Percentiles rank a stretch among this genome's conserved stretches.
Conservation (phyloP, 2,329 filamentous ascomycete species). For the Penicillium concentricum region DNA sequence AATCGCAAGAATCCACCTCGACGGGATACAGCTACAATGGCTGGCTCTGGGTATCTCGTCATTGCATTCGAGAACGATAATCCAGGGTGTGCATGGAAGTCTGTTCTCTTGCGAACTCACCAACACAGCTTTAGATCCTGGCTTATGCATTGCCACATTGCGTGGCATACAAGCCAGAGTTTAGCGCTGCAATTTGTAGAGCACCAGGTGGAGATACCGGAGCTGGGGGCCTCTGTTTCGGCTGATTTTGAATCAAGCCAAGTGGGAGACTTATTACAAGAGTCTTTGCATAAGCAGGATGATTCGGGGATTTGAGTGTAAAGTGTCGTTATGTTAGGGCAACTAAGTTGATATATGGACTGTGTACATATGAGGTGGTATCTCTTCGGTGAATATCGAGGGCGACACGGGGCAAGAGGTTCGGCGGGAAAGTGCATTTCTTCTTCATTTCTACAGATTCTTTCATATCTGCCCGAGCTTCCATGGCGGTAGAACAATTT, state of each 20-base stretch:
- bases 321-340: not conserved
- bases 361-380: not conserved
- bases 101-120: not conserved
- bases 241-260: not conserved
- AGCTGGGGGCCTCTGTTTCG: not conserved
- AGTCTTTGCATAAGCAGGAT: not conserved
- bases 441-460: not conserved
- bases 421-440: not conserved
- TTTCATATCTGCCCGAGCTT: not conserved
- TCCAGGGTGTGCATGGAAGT: not conserved
- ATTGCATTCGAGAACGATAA: not conserved
- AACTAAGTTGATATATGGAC: not conserved
- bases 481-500: not conserved
- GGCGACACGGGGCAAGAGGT: not conserved
- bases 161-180: not conserved
- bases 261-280: not conserved
- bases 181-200: not conserved
- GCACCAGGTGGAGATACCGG: not conserved
- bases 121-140: not conserved
- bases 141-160: not conserved
- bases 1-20: conserved; percentile 13
- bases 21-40: conserved; percentile 13
- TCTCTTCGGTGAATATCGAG: not conserved
- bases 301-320: not conserved
- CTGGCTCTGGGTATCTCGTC: not conserved